Conservation (phyloP, 331 rosid genomes). For the Malus hybrid region DNA sequence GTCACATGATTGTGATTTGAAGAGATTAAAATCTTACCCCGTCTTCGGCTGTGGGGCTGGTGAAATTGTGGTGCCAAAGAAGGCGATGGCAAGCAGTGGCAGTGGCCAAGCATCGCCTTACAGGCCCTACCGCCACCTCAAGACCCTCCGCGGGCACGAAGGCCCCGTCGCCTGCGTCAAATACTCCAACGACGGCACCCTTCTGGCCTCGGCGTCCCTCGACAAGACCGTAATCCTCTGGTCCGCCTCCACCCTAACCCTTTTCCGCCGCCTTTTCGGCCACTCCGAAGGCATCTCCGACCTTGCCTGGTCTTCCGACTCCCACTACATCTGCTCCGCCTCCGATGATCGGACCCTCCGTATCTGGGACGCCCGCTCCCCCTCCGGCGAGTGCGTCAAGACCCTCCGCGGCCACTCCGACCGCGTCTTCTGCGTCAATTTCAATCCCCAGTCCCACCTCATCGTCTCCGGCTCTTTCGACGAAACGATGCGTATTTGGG, state of each 20-base stretch:
- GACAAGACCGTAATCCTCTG: constrained; percentile 81
- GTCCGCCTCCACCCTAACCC: constrained; percentile 51
- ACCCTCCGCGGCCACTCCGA: constrained; percentile 73
- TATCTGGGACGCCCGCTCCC: constrained; percentile 72
- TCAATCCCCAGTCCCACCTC: constrained; percentile 65
- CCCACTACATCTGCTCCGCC: no score
- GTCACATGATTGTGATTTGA: not conserved
- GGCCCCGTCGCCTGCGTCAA: constrained; percentile 76
- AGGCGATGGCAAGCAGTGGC: constrained; percentile 37
- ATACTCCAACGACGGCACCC: constrained; percentile 76
- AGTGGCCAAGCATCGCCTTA: constrained; percentile 35
- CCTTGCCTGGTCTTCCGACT: constrained; percentile 69
- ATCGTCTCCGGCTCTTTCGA: constrained; percentile 92
- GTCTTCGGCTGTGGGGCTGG: no score
- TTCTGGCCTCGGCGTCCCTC: constrained; percentile 71
- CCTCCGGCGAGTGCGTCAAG: constrained; percentile 66
- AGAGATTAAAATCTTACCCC: no score
- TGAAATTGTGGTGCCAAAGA: not conserved
- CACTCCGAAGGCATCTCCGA: constrained; percentile 80
- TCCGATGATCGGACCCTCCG: constrained; percentile 74
- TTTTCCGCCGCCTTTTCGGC: constrained; percentile 65
- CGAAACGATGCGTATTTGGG: constrained; percentile 81
- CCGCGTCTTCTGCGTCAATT: constrained; percentile 76
- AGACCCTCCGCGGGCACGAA: constrained; percentile 36
- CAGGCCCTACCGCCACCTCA: constrained; percentile 68